Base-by-base conservation (phyloP, 495 filamentous ascomycete species). In the Xanthoparmelia taractica region DNA sequence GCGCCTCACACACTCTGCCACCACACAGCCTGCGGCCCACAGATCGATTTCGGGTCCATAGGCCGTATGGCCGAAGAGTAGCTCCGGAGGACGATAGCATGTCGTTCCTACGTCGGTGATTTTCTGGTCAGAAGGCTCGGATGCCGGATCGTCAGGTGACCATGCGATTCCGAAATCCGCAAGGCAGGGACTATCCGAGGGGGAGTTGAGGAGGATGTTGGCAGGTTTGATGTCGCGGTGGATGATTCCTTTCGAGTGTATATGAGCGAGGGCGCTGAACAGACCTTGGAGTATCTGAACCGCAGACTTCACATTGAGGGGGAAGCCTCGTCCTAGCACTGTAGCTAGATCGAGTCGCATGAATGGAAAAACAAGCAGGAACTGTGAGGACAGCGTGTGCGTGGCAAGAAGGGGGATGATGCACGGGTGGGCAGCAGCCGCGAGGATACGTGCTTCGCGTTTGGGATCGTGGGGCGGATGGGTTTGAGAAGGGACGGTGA, bases 211-310 rank as follows among this genome's bases (percentile, higher is more conserved):
- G 43, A 97, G 77, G 57, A 98, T 82, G 66, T 96, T 95, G 2
- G 90, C 87, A 10, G 94, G 92, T 71, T 98, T 98, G 70, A 98
- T 79, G 70, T 98, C 94, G 36, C 94, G 85, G 73, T 98, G 94
- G 66, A 97, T 87, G 58, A 98, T 90, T 11, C 82, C 85, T 18
- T 83, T 73, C 13, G 72, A 64, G 74, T 98, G 95, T 33, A 95
- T 71, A 69, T 89, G 82, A 7, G 73, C 73, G 13, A 98, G 81
- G 10, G 85, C 95, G 20, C 73, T 72, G 74, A 97, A 91, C 63
- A 96, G 67, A 67, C 89, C 84, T 13, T 69, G 72, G 65, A 95
- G 81, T 66, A 77, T 56, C 81, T 75, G 11, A 67, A 34, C 4
- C 71, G 71, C 20, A 82, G 74, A 48, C 29, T n/a, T 27, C 15